Percentiles rank a stretch among this genome's conserved stretches.
These are phyloP conservation scores for Phialophora chinensis DNA, from an alignment of 2,329 filamentous ascomycete genomes.

Conservation along the genomic window DNA sequence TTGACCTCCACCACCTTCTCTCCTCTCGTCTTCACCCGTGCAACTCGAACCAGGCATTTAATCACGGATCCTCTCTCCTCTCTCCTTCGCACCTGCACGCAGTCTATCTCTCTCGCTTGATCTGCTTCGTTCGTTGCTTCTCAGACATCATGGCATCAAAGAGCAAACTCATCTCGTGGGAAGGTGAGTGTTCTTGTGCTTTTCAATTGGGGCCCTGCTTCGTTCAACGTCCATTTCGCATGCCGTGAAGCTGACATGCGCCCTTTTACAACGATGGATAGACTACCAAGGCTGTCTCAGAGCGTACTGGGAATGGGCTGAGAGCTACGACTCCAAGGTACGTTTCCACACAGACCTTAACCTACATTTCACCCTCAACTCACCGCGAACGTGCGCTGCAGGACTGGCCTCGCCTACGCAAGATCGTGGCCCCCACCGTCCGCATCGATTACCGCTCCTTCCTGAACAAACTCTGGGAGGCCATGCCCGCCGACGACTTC, in stretches of 20 bases:
- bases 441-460: constrained; percentile 75
- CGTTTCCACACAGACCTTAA: not conserved
- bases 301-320: constrained; percentile 51
- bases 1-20: constrained; percentile 6
- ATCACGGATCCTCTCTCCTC: constrained; percentile 9
- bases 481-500: constrained; percentile 67
- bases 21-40: constrained; percentile 7
- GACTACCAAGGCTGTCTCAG: constrained; percentile 39
- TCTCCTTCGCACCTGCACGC: not conserved
- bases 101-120: not conserved
- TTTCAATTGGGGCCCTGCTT: not conserved
- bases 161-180: constrained; percentile 35
- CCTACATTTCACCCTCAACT: constrained; percentile 5
- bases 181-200: constrained; percentile 27
- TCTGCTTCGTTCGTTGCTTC: not conserved
- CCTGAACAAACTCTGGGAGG: constrained; percentile 65
- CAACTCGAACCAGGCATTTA: constrained; percentile 12
- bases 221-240: not conserved
- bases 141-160: constrained; percentile 32
- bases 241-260: not conserved
- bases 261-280: constrained; percentile 13
- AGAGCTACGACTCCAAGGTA: constrained; percentile 54
- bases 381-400: constrained; percentile 27
- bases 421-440: constrained; percentile 56
- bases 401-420: constrained; percentile 50